A percentile compares a stretch with the other conserved stretches of the same genome.
Conservation (phyloP, 352 stramenopile genomes). For the Plasmopara muralis region DNA sequence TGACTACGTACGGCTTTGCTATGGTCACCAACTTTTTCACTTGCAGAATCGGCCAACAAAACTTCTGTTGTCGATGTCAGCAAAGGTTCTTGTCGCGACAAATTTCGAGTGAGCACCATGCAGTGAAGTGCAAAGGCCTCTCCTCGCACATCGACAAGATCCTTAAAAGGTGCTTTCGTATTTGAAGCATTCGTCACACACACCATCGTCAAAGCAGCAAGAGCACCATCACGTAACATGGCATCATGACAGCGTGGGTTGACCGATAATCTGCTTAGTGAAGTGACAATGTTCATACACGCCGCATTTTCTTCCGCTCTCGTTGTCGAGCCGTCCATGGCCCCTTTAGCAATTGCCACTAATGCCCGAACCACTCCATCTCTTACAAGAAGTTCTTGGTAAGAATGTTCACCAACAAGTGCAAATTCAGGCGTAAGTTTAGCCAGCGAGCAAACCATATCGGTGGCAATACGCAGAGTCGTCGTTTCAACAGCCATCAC, state of each 20-base stretch:
- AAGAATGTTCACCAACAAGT: too few relatives aligned
- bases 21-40: constrained; percentile 5
- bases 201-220: constrained; percentile 26
- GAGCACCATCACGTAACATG: constrained; percentile 67
- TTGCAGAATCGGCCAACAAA: constrained; percentile 1
- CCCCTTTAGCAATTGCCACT: constrained; percentile 32
- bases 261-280: constrained; percentile 58
- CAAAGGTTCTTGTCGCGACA: constrained; percentile 37
- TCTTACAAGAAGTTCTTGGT: constrained; percentile 30
- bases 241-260: constrained; percentile 54
- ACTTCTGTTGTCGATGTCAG: not conserved
- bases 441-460: too few relatives aligned
- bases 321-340: constrained; percentile 20
- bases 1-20: constrained; percentile 31
- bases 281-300: constrained; percentile 58
- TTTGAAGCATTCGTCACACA: constrained; percentile 39
- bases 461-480: too few relatives aligned
- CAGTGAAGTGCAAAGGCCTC: constrained; percentile 67
- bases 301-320: constrained; percentile 26
- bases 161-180: constrained; percentile 1
- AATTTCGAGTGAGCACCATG: constrained; percentile 56
- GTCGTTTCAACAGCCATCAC: constrained; percentile 22
- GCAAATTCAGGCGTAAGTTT: too few relatives aligned
- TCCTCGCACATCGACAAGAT: constrained; percentile 46
- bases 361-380: constrained; percentile 68